Evolutionary conservation across 768 basidiomycete genomes (phyloP).

Genomic region (Sporobolomyces phaffii): DNA sequence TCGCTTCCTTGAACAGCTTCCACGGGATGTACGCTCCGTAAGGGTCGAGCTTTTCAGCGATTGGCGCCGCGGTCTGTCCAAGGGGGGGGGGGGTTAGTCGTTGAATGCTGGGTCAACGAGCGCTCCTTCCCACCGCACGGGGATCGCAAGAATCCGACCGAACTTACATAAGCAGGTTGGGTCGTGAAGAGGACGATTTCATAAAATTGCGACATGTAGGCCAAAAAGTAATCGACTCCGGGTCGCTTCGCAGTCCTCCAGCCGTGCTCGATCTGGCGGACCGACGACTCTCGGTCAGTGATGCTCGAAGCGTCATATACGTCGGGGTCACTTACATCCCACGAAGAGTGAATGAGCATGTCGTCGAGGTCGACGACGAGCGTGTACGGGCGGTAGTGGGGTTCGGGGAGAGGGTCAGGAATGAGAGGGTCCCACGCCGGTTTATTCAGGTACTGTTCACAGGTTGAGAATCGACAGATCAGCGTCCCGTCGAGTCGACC

Average conservation of each 20-base stretch:
- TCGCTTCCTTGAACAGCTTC: slow-evolving; percentile 86
- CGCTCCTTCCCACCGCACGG: no score
- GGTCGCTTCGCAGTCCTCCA: slow-evolving; percentile 98
- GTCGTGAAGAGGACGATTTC: slow-evolving; percentile 94
- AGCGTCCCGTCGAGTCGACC: no score
- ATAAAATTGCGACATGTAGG: slow-evolving; percentile 94
- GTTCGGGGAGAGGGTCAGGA: slow-evolving; percentile 73
- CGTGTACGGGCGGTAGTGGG: slow-evolving; percentile 84
- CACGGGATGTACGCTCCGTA: slow-evolving; percentile 84
- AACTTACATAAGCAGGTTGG: slow-evolving; percentile 76
- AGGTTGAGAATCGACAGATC: no score
- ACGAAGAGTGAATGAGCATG: slow-evolving; percentile 79
- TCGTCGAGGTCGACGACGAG: slow-evolving; percentile 86
- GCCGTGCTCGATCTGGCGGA: slow-evolving; percentile 70
- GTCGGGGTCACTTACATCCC: slow-evolving; percentile 79
- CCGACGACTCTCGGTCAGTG: no score
- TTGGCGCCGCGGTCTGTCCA: slow-evolving; percentile 70
- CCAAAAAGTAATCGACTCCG: slow-evolving; percentile 96
- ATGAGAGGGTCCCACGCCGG: slow-evolving; percentile 88
- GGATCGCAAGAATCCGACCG: neutral
- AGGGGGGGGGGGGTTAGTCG: no score
- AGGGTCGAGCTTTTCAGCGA: slow-evolving; percentile 88
- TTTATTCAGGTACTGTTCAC: slow-evolving; percentile 74
- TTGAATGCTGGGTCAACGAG: no score
- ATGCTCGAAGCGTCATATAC: no score